Conservation (phyloP, 441 rosid species). For the Adansonia madagascariensis region DNA sequence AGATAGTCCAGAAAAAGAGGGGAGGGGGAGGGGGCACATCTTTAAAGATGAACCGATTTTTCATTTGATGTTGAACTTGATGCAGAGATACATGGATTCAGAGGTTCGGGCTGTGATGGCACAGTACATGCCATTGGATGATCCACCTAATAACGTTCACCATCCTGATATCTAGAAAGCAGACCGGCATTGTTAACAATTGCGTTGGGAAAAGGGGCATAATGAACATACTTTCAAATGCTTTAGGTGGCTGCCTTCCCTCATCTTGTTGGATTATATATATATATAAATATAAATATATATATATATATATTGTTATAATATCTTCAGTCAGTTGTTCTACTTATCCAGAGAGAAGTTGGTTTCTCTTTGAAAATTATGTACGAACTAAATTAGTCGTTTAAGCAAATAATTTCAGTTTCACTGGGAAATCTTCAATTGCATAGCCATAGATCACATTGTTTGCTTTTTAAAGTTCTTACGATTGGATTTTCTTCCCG, state of each 20-base stretch:
- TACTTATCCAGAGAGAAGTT: not conserved
- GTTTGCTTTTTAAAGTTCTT: too few species aligned
- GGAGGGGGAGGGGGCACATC: not conserved
- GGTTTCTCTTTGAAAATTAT: not conserved
- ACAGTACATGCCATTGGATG: constrained; percentile 77
- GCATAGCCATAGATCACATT: too few species aligned
- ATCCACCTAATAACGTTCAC: constrained; percentile 47
- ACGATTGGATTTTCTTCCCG: too few species aligned
- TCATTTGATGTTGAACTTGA: constrained; percentile 4
- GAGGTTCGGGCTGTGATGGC: constrained; percentile 81
- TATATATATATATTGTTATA: too few species aligned
- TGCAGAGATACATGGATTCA: constrained; percentile 78
- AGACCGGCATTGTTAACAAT: not conserved
- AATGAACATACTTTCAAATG: not conserved
- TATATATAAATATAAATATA: too few species aligned
- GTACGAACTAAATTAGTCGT: too few species aligned
- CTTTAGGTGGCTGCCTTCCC: not conserved
- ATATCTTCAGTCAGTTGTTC: not conserved
- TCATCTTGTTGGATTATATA: not conserved
- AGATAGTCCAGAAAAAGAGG: too few species aligned
- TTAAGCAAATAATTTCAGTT: too few species aligned
- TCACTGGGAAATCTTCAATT: too few species aligned
- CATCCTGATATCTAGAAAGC: constrained; percentile 40
- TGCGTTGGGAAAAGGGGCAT: not conserved
- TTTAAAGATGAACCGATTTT: not conserved